Evolutionary conservation across 2,329 filamentous ascomycete genomes (phyloP), one percentile per base, ranked within the genome.

Genomic region (Colletotrichum neosansevieriae): DNA sequence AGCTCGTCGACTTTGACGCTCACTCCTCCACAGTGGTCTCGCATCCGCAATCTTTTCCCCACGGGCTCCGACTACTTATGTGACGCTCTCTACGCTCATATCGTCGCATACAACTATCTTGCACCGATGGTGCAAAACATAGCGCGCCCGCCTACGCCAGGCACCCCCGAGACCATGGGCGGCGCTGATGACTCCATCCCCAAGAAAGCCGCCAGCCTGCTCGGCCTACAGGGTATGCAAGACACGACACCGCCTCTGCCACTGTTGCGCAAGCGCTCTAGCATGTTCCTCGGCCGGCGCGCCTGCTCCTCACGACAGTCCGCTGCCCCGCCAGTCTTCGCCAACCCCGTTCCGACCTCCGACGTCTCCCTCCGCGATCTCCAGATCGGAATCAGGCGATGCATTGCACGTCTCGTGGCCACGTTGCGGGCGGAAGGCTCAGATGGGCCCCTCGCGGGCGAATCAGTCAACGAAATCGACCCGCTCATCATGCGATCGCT

Each of bases 41-140:
- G 82, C 0, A 79, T 89, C 64, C 81, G 82, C 69, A 83, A 82
- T 61, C 82, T 89, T 58, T 89, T 89, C 73, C 82, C 84, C 0
- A 72, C 76, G 3, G 86, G 83, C 21, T 83, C 84, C 2, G 84
- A 87, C 69, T 84, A 85, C 71, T 81, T 88, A 6, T 88, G 86
- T 72, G 86, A 89, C 58, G 85, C 86, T 0, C 76, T 89, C 6
- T 89, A 89, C 72, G 87, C 87, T 0, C 86, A 89, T 72, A 79
- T 89, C 9, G 76, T 89, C 4, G 86, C 85, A 0, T 88, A 86
- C 75, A 89, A 88, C 75, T 89, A 89, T 76, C 78, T 89, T 56
- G 77, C 76, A 9, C 74, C 74, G n/a, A 74, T 79, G 42, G 58
- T 58, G 17, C 64, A 49, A 32, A n/a, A 38, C 60, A 10, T 51